Evolutionary conservation across 2,329 filamentous ascomycete genomes (phyloP).

Genomic region (Xylaria sp.): DNA sequence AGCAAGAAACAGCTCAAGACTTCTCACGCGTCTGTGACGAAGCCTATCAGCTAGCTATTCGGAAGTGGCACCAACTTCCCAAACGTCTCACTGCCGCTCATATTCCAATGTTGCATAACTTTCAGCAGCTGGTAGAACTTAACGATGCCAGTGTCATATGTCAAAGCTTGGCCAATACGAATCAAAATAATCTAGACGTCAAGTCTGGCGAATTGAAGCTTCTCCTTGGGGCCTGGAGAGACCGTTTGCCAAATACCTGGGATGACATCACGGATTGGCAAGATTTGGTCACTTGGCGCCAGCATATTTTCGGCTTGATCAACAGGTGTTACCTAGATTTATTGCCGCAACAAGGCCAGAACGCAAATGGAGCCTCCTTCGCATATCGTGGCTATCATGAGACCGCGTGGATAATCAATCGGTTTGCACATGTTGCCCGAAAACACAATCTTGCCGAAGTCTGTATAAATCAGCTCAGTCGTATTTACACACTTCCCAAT

Average conservation of each 20-base stretch:
- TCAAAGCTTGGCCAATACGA: constrained; percentile 87
- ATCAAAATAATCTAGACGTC: constrained; percentile 83
- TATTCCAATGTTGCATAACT: constrained; percentile 93
- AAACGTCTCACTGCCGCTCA: constrained; percentile 93
- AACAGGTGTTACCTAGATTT: constrained; percentile 92
- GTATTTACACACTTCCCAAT: constrained; percentile 98
- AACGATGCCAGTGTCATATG: constrained; percentile 98
- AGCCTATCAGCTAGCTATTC: constrained; percentile 94
- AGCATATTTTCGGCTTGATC: constrained; percentile 98
- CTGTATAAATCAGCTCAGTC: constrained; percentile 95
- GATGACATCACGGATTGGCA: constrained; percentile 99
- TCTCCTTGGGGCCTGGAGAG: constrained; percentile 92
- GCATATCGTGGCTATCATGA: constrained; percentile 98
- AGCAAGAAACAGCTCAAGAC: constrained; percentile 81
- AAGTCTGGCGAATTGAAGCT: constrained; percentile 97
- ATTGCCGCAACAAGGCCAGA: constrained; percentile 81
- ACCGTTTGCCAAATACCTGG: constrained; percentile 96
- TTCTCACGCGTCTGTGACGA: constrained; percentile 95
- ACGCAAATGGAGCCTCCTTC: constrained; percentile 89
- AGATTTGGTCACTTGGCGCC: constrained; percentile 98
- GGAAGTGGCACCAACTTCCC: constrained; percentile 99
- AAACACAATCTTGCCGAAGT: constrained; percentile 98
- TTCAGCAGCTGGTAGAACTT: constrained; percentile 96
- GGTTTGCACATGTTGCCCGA: constrained; percentile 95
- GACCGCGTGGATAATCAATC: constrained; percentile 99